Evolutionary conservation across 306 rosid species (phyloP).

Genomic region (Lablab purpureus): DNA sequence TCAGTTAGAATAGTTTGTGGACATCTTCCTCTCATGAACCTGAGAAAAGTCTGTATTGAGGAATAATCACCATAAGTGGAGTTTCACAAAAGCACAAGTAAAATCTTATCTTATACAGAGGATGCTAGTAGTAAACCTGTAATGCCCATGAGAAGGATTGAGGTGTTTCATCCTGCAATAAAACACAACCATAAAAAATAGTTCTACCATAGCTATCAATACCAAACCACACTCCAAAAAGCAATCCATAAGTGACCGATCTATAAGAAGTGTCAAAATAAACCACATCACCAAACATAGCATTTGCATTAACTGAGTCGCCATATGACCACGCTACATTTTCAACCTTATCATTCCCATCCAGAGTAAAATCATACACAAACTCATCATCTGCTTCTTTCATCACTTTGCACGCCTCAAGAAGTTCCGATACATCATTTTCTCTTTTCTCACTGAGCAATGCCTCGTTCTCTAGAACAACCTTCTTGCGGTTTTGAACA

Average conservation of each 20-base stretch:
- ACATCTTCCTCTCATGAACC: slow-evolving; percentile 89
- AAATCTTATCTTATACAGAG: slow-evolving; percentile 47
- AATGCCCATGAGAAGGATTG: slow-evolving; percentile 92
- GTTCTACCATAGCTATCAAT: slow-evolving; percentile 88
- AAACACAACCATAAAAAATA: slow-evolving; percentile 80
- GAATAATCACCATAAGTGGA: slow-evolving; percentile 51
- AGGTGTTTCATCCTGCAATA: slow-evolving; percentile 89
- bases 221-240: slow-evolving; percentile 96
- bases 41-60: slow-evolving; percentile 72
- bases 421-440: slow-evolving; percentile 81
- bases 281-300: slow-evolving; percentile 81
- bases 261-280: slow-evolving; percentile 78
- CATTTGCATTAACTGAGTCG: slow-evolving; percentile 69
- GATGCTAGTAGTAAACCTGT: slow-evolving; percentile 73
- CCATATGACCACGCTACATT: slow-evolving; percentile 87
- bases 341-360: slow-evolving; percentile 81
- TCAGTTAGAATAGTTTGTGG: slow-evolving; percentile 89
- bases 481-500: slow-evolving; percentile 88
- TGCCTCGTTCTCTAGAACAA: slow-evolving; percentile 86
- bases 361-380: slow-evolving; percentile 82
- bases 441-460: slow-evolving; percentile 88
- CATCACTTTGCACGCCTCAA: slow-evolving; percentile 85
- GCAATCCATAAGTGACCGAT: slow-evolving; percentile 86
- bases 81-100: slow-evolving; percentile 47
- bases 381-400: slow-evolving; percentile 77